Conservation (phyloP, 1,139 yeast genomes). For the Debaryomyces coudertii region DNA sequence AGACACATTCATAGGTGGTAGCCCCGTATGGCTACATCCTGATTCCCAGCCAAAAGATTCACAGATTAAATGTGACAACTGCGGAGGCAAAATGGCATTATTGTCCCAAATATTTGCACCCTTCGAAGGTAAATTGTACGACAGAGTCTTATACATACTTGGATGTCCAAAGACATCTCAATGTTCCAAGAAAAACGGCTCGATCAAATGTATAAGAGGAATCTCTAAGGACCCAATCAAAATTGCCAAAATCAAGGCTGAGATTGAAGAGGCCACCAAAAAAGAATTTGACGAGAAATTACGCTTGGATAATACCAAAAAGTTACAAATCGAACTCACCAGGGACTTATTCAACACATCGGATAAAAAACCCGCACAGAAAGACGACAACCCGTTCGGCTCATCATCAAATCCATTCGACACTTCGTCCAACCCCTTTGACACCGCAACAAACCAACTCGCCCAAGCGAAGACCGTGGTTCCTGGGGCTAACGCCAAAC, state of each 20-base stretch:
- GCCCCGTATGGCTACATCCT: conserved; percentile 61
- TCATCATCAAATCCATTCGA: conserved; percentile 29
- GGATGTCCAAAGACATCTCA: conserved; percentile 59
- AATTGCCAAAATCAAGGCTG: conserved; percentile 42
- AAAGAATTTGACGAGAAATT: conserved; percentile 45
- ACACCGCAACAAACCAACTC: conserved; percentile 15
- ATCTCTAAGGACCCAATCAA: conserved; percentile 59
- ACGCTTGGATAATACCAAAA: conserved; percentile 43
- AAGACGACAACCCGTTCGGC: conserved; percentile 35
- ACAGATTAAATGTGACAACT: conserved; percentile 62
- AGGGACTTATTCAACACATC: conserved; percentile 41
- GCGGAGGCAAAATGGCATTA: conserved; percentile 64
- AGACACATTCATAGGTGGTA: conserved; percentile 82
- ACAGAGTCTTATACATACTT: conserved; percentile 78
- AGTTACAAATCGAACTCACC: conserved; percentile 47
- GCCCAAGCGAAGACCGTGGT: conserved; percentile 10
- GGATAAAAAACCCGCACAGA: conserved; percentile 16
- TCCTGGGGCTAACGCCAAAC: conserved; percentile 13
- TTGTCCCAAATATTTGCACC: conserved; percentile 83
- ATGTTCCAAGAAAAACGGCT: conserved; percentile 72
- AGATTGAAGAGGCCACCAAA: conserved; percentile 38
- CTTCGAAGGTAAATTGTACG: conserved; percentile 69
- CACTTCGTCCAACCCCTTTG: conserved; percentile 37
- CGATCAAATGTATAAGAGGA: conserved; percentile 76
- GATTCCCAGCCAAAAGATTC: conserved; percentile 57